phyloP scores from a whole-genome alignment of 345 rosid genomes.

The Populus tremula region DNA sequence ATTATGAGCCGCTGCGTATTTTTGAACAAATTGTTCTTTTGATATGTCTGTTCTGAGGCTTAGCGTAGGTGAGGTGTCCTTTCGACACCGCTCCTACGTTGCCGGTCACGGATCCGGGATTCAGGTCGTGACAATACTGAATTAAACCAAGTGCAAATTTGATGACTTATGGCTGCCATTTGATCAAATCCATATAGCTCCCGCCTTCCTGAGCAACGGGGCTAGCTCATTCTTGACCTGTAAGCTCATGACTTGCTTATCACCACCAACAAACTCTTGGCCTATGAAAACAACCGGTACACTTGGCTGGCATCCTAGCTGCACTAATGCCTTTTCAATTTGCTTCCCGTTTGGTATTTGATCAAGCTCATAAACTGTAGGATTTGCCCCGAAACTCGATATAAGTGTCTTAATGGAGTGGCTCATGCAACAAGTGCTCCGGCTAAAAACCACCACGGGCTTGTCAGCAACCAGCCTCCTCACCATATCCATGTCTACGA shows the following conservation, averaged over 20 bases:
- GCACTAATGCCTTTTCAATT: slow-evolving; percentile 54
- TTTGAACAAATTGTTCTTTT: too few species aligned
- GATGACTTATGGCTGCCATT: background rate
- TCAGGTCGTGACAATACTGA: too few species aligned
- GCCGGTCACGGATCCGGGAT: too few species aligned
- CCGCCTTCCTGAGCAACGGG: slow-evolving; percentile 61
- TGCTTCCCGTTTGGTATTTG: slow-evolving; percentile 51
- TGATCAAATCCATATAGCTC: slow-evolving; percentile 75
- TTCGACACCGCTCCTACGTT: too few species aligned
- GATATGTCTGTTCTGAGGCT: too few species aligned
- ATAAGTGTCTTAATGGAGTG: slow-evolving; percentile 62
- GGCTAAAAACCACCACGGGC: slow-evolving; percentile 85
- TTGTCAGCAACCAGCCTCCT: slow-evolving; percentile 54
- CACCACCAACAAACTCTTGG: slow-evolving; percentile 64
- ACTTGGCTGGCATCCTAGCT: slow-evolving; percentile 55
- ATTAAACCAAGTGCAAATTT: background rate
- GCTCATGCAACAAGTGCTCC: slow-evolving; percentile 73
- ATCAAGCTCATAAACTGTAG: slow-evolving; percentile 70
- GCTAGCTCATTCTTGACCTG: slow-evolving; percentile 64
- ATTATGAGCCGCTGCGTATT: too few species aligned
- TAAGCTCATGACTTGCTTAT: slow-evolving; percentile 69
- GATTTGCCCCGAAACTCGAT: slow-evolving; percentile 67
- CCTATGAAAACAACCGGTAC: slow-evolving; percentile 87
- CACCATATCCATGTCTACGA: slow-evolving; percentile 38
- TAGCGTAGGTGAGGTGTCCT: too few species aligned